Base-by-base conservation (phyloP, 257 asterid species). In the Plectranthus barbatus region DNA sequence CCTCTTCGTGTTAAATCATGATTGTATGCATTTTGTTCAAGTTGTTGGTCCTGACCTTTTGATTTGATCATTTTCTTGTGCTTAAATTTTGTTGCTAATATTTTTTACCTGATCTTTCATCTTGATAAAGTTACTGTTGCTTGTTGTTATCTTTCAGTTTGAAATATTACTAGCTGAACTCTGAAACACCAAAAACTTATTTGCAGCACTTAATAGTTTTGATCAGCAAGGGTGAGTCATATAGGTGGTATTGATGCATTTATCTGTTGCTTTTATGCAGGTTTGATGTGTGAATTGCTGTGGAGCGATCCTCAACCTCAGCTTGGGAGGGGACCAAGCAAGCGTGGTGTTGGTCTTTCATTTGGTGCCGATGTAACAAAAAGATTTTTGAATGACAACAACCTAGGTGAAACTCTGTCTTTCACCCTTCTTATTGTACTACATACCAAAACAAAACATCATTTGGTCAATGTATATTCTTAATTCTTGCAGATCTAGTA, bases 291-390 rank as follows among this genome's bases (percentile, higher is more conserved):
- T 71, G 99, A 93, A 78, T 63, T 90, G 83, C 81, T 90, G 74
- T 93, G 99, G 99, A 90, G 99, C 72, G 99, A 93, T 80, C 99
- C 99, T 45, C 99, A 93, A 72, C 99, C 99, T 67, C 90, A 87
- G 67, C 95, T 81, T 62, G 99, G 99, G 67, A 83, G 99, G 73
- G 97, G 99, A 66, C 99, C 99, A 33, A 93, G 99, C 81, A 93
- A 93, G 82, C 96, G 99, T 52, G 99, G 99, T 12, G 97, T 93
- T 72, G 99, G 99, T 58, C 91, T 93, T 68, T 81, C 97, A 17
- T 93, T 93, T 60, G 99, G 99, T 24, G 88, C 71, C 26, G 97
- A 93, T 60, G 83, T 93, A 44, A 93, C 99, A 13, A 86, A 90
- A 79, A 80, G 81, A 76, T 93, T 93, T 80, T 79, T 93, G 89